Evolutionary conservation across 2,329 filamentous ascomycete species (phyloP), one percentile per base, ranked within the genome.

Genomic region (Pochonia chlamydosporia): DNA sequence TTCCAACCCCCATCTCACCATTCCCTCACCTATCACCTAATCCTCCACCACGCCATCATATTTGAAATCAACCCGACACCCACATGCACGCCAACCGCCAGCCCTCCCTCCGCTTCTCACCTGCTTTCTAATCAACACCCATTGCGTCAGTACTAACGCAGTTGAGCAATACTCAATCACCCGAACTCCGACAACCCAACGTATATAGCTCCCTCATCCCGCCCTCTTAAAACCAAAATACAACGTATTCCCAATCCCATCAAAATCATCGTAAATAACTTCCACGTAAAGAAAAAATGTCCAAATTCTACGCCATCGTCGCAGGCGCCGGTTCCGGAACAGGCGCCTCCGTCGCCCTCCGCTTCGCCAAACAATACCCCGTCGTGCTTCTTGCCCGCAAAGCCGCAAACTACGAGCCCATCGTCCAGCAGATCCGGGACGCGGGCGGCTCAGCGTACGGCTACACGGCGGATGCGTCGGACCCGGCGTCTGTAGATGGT

Each of bases 261-360:
- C 25, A 7, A 25, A 20, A 16, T 26, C 23, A 7, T 14, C 33
- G 33, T 16, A 20, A 18, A 36, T 5, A 7, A 20, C 14, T 9
- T 3, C 10, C 13, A 13, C 33, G 4, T 9, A 7, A 9, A 20
- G 5, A 14, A 36, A 36, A 36, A 20, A 36, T 36, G 8, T 52
- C 57, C 36, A 50, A 59, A 4, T 75, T 85, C 57, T 86, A 83
- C 63, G 81, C 84, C 43, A 70, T 90, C 50, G 67, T 90, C 49
- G 84, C 84, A 10, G 87, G 86, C 47, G 85, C 82, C 36, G 87
- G 87, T n/a, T 70, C 83, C 5, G 85, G 87, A 49, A 89, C 80
- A 72, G 73, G 74, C 53, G 62, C 69, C 35, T 66, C 75, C 2
- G 62, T 70, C 6, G 82, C 82, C 18, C 67, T 77, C 46, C 75